These are phyloP conservation scores for Myriangium duriaei DNA, from an alignment of 2,329 filamentous ascomycete genomes.

Conservation along the genomic window DNA sequence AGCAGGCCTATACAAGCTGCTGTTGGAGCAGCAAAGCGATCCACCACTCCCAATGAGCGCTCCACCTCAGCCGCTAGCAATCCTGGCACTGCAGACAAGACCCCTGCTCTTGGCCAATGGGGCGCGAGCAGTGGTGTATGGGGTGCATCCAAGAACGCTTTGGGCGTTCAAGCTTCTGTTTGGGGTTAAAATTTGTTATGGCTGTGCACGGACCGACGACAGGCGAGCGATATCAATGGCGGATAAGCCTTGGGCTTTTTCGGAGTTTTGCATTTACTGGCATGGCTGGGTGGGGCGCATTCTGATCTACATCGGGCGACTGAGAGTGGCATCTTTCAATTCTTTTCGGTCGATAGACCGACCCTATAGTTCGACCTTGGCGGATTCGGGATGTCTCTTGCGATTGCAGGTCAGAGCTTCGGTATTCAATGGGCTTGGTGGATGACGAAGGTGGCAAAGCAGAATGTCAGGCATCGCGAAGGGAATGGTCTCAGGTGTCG, in stretches of 20 bases:
- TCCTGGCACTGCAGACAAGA: slow-evolving; percentile 36
- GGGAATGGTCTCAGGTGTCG: too few species aligned
- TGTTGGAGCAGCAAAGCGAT: slow-evolving; percentile 51
- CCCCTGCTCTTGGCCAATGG: slow-evolving; percentile 48
- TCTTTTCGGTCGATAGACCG: neutral
- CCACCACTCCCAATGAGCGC: slow-evolving; percentile 62
- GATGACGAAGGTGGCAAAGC: too few species aligned
- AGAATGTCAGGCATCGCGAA: too few species aligned
- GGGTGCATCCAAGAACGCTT: slow-evolving; percentile 61
- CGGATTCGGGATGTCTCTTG: too few species aligned
- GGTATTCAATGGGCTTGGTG: too few species aligned
- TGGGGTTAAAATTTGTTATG: slow-evolving; percentile 62
- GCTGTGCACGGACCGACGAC: too few species aligned
- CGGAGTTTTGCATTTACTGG: neutral
- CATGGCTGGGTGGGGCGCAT: neutral
- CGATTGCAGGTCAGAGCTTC: too few species aligned
- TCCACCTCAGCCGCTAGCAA: slow-evolving; percentile 48
- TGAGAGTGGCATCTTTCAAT: neutral
- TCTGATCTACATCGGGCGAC: neutral
- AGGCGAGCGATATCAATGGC: neutral
- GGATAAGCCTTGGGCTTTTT: neutral
- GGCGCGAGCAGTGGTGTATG: slow-evolving; percentile 70
- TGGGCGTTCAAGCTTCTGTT: slow-evolving; percentile 82
- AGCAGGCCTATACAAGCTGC: slow-evolving; percentile 61
- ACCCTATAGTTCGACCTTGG: neutral